Percentiles rank a stretch among this genome's conserved stretches.
Conservation (phyloP, 2,329 filamentous ascomycete species). For the Epichloe hybrida region DNA sequence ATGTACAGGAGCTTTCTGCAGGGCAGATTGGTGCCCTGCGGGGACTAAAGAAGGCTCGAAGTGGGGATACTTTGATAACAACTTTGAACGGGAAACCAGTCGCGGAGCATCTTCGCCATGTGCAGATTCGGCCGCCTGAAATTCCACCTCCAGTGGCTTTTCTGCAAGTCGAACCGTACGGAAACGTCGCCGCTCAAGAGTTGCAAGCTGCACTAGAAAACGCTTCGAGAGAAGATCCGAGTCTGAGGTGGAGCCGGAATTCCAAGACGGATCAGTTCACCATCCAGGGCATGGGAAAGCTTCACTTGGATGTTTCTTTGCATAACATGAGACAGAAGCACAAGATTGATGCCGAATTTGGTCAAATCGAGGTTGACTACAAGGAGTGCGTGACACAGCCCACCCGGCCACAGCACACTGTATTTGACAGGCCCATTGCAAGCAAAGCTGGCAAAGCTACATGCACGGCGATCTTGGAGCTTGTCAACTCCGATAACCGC, state of each 20-base stretch:
- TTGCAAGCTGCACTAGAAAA: conserved; percentile 64
- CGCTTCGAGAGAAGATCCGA: conserved; percentile 82
- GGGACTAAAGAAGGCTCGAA: conserved; percentile 80
- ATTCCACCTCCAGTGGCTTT: conserved; percentile 94
- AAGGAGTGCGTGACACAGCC: conserved; percentile 60
- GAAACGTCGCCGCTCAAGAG: conserved; percentile 64
- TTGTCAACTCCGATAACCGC: conserved; percentile 33
- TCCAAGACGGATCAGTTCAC: conserved; percentile 88
- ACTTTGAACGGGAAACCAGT: conserved; percentile 50
- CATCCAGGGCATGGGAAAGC: conserved; percentile 88
- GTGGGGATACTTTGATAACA: conserved; percentile 79
- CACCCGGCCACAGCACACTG: conserved; percentile 42
- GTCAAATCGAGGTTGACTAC: conserved; percentile 89
- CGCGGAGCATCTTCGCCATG: conserved; percentile 51
- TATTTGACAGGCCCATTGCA: conserved; percentile 68
- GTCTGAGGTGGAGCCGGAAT: conserved; percentile 70
- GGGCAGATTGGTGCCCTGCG: conserved; percentile 92
- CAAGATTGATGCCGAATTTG: conserved; percentile 76
- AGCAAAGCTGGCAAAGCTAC: conserved; percentile 67
- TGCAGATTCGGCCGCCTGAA: conserved; percentile 77
- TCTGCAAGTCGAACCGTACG: conserved; percentile 75
- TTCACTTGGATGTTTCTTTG: conserved; percentile 86
- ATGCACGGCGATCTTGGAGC: conserved; percentile 56
- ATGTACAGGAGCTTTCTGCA: conserved; percentile 64
- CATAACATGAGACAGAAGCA: conserved; percentile 81